These are phyloP conservation scores for Elsinoe batatas DNA, from an alignment of 2,329 filamentous ascomycete genomes.

Conservation along the genomic window DNA sequence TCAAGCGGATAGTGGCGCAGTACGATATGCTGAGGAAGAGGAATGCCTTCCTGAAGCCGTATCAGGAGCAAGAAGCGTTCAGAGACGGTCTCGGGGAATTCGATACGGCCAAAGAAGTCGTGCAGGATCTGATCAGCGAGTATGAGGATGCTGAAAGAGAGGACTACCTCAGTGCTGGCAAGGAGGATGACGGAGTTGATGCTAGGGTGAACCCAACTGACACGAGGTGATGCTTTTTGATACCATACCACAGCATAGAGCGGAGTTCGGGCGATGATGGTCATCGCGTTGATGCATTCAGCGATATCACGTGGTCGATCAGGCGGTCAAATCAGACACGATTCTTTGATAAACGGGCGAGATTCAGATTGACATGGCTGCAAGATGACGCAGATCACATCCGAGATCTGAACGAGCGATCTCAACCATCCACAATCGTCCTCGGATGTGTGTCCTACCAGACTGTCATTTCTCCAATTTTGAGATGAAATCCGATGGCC, in stretches of 20 bases:
- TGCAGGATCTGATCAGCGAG: conserved; percentile 81
- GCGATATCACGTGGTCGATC: background rate
- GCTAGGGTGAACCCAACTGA: conserved; percentile 17
- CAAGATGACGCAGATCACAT: conserved; percentile 6
- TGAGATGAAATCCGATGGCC: background rate
- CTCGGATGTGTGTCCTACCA: background rate
- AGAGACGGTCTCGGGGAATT: conserved; percentile 87
- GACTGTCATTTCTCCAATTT: background rate
- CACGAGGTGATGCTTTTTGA: conserved; percentile 11
- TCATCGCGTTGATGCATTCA: too few relatives aligned
- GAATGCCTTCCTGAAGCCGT: conserved; percentile 91
- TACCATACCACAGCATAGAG: background rate
- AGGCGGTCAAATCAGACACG: background rate
- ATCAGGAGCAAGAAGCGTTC: conserved; percentile 93
- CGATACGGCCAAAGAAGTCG: conserved; percentile 85
- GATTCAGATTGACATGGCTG: conserved; percentile 8
- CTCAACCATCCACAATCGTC: background rate
- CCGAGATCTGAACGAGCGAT: background rate
- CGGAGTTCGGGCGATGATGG: too few relatives aligned
- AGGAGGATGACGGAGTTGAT: conserved; percentile 24
- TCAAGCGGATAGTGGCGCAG: conserved; percentile 84
- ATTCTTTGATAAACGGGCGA: background rate
- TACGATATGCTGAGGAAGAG: conserved; percentile 93
- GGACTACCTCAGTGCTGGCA: conserved; percentile 68
- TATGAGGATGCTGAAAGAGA: conserved; percentile 91